Base-by-base conservation (phyloP, 2,329 filamentous ascomycete genomes). In the Dothistroma septosporum region DNA sequence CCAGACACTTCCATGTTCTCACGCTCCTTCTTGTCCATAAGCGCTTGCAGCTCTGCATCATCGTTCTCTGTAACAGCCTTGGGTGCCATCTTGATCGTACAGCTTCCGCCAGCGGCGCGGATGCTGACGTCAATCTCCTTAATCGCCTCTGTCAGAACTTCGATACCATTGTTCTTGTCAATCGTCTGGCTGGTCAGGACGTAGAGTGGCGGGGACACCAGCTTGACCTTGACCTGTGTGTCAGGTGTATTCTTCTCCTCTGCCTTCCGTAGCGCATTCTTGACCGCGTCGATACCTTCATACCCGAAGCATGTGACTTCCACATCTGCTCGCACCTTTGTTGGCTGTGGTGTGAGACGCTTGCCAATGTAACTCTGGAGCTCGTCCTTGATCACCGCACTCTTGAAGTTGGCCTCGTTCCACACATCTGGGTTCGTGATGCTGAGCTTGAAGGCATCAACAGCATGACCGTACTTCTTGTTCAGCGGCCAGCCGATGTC, bases 31-130 rank as follows among this genome's bases (percentile, higher is more conserved):
- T 97, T 97, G 84, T 97, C 94, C 94, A 99, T 99, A 67, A 99
- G 85, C 56, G 93, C 94, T 77, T 97, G 92, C 67, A 99, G 83
- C 78, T 97, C 92, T 28, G 93, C 94, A 74, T 99, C 94, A 72
- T 99, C 95, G 76, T 92, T 95, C 83, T 97, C 95, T 1, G 94
- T 99, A 64, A 99, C 94, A 4, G 95, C 94, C 87, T 97, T 97
- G 69, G 94, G 94, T 72, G 94, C 92, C 94, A 99, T 99, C 86
- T 95, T 96, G 70, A 97, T 89, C 48, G 88, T 84, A 73, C 93
- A 89, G 73, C 86, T 87, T 63, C 94, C 94, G 57, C 90, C 90
- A 0, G 89, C 85, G 50, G 78, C 82, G 74, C 87, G 85, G 74
- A 99, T 99, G 76, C 84, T 92, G 73, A 80, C 84, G 70, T 89